These are phyloP conservation scores for Hydnomerulius pinastri DNA, from an alignment of 768 basidiomycete species.

Conservation along the genomic window DNA sequence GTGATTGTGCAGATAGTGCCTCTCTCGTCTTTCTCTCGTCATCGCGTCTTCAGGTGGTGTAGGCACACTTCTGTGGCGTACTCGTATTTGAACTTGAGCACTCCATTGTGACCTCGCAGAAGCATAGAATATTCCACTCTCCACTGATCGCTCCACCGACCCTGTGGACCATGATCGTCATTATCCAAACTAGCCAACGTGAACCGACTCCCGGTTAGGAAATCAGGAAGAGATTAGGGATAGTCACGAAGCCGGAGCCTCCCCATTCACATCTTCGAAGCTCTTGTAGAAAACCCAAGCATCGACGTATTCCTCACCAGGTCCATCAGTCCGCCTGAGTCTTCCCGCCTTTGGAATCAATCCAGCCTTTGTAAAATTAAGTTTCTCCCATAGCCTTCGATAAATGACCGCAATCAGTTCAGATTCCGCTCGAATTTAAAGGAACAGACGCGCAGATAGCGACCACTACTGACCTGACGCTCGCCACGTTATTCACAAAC, in stretches of 20 bases:
- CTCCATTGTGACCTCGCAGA: background rate
- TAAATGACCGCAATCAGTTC: background rate
- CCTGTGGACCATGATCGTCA: background rate
- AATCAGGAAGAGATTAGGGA: background rate
- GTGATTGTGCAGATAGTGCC: conserved; percentile 11
- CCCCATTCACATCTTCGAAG: conserved; percentile 45
- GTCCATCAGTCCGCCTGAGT: conserved; percentile 63
- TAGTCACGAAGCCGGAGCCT: background rate
- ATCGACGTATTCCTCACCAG: conserved; percentile 86
- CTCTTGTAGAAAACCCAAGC: conserved; percentile 84
- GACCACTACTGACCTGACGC: conserved; percentile 50
- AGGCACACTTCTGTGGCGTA: background rate
- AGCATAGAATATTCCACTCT: background rate
- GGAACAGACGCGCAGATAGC: background rate
- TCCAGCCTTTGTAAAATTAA: conserved; percentile 80
- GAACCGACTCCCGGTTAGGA: background rate
- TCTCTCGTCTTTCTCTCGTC: background rate
- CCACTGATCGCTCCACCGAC: background rate
- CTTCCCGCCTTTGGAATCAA: conserved; percentile 76
- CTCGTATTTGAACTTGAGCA: background rate
- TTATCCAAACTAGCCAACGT: background rate
- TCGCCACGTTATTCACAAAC: conserved; percentile 81
- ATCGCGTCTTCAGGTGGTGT: background rate
- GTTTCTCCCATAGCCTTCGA: conserved; percentile 76
- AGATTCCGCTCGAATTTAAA: background rate